A percentile compares a stretch with the other conserved stretches of the same genome.
These are phyloP conservation scores for Yamadazyma akitaensis DNA, from an alignment of 805 yeast species.

Conservation along the genomic window DNA sequence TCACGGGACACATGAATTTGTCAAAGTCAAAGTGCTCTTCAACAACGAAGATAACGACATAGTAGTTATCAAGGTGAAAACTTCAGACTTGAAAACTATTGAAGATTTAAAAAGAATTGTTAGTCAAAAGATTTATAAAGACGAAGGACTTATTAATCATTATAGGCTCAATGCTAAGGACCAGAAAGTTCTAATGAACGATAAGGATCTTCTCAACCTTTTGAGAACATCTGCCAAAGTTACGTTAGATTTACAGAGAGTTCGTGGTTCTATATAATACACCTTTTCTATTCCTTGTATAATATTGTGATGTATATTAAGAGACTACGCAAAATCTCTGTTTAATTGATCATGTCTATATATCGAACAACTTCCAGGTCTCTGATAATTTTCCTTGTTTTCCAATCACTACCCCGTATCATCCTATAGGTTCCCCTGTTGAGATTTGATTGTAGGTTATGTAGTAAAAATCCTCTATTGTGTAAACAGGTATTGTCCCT, in stretches of 20 bases:
- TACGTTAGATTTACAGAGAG: constrained; percentile 21
- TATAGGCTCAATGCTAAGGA: constrained; percentile 18
- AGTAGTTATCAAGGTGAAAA: constrained; percentile 24
- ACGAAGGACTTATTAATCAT: constrained; percentile 24
- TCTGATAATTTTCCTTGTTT: too few species aligned
- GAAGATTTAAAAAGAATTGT: constrained; percentile 25
- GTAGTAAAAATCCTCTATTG: too few species aligned
- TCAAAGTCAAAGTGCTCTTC: constrained; percentile 26
- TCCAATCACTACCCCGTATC: too few species aligned
- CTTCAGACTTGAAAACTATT: constrained; percentile 22
- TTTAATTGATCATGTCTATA: not conserved
- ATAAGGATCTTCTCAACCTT: constrained; percentile 11
- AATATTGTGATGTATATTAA: not conserved
- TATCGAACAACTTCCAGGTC: too few species aligned
- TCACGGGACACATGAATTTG: constrained; percentile 3
- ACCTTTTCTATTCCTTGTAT: not conserved
- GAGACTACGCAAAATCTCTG: not conserved
- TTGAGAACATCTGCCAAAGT: constrained; percentile 23
- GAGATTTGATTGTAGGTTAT: too few species aligned
- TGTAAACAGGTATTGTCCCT: not conserved
- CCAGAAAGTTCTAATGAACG: constrained; percentile 10
- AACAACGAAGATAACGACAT: constrained; percentile 29
- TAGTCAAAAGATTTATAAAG: constrained; percentile 29
- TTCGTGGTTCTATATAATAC: constrained; percentile 13
- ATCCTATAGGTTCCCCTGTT: too few species aligned